Conservation (phyloP, 768 basidiomycete genomes). For the Russula olivacea region DNA sequence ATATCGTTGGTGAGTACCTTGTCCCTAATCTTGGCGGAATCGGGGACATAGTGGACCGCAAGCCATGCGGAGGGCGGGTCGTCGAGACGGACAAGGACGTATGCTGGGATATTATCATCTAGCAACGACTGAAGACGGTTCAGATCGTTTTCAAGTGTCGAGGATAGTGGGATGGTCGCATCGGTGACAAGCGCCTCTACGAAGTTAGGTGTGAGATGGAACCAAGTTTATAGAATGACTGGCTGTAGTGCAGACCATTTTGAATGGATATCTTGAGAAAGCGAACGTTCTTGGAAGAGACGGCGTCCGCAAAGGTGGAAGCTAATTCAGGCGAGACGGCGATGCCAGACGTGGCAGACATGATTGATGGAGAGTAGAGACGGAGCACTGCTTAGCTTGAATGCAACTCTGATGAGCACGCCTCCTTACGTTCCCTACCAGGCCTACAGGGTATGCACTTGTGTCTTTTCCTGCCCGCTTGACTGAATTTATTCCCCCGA, state of each 20-base stretch:
- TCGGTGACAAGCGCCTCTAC: conserved; percentile 67
- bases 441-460: conserved; percentile 39
- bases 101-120: conserved; percentile 61
- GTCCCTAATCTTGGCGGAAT: conserved; percentile 69
- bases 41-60: conserved; percentile 75
- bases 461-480: conserved; percentile 2
- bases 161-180: conserved; percentile 41
- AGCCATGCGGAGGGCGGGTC: conserved; percentile 61
- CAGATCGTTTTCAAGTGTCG: conserved; percentile 60
- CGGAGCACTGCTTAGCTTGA: not conserved
- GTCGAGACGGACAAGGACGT: conserved; percentile 64
- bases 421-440: conserved; percentile 43
- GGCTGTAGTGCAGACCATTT: conserved; percentile 50
- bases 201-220: conserved; percentile 28
- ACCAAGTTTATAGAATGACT: conserved; percentile 10
- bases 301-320: conserved; percentile 51
- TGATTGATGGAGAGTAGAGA: conserved; percentile 36
- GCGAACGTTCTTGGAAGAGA: conserved; percentile 45
- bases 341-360: conserved; percentile 76
- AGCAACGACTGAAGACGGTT: conserved; percentile 50
- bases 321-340: conserved; percentile 52
- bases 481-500: not conserved
- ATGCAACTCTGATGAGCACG: conserved; percentile 27
- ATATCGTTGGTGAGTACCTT: conserved; percentile 46
- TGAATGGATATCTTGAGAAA: conserved; percentile 75